These are phyloP conservation scores for Lunularia cruciata DNA, from an alignment of 225 moss, liverwort and hornwort genomes.

Conservation along the genomic window DNA sequence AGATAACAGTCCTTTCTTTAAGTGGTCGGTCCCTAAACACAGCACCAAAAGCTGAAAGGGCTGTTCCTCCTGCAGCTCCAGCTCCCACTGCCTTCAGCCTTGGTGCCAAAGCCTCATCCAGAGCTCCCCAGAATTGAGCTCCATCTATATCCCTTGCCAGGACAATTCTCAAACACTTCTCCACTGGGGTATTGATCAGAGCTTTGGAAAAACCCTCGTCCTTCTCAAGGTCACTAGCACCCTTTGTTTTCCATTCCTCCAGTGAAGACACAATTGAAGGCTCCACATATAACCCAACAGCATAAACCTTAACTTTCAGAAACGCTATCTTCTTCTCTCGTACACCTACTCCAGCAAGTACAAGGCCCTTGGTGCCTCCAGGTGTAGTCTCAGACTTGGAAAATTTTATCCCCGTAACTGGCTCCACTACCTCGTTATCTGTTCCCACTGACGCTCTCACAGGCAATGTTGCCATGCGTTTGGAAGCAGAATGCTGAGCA, in stretches of 20 bases:
- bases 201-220: slow-evolving; percentile 54
- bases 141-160: slow-evolving; percentile 71
- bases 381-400: slow-evolving; percentile 31
- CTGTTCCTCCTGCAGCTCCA: slow-evolving; percentile 53
- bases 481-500: slow-evolving; percentile 1
- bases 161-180: slow-evolving; percentile 64
- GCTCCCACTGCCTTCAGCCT: slow-evolving; percentile 50
- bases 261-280: slow-evolving; percentile 36
- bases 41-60: slow-evolving; percentile 45
- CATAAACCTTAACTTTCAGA: slow-evolving; percentile 70
- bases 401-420: slow-evolving; percentile 54
- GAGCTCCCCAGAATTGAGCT: slow-evolving; percentile 72
- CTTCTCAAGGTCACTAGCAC: slow-evolving; percentile 40
- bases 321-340: slow-evolving; percentile 66
- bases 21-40: slow-evolving; percentile 57
- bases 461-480: neutral
- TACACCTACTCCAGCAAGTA: slow-evolving; percentile 63
- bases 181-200: slow-evolving; percentile 49
- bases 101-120: slow-evolving; percentile 62
- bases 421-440: slow-evolving; percentile 43
- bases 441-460: slow-evolving; percentile 33
- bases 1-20: slow-evolving; percentile 48
- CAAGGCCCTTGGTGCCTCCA: slow-evolving; percentile 38
- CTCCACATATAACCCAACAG: slow-evolving; percentile 69
- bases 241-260: slow-evolving; percentile 55